Percentiles rank a stretch among this genome's conserved stretches.
Conservation (phyloP, 768 basidiomycete species). For the Naematelia encephala region DNA sequence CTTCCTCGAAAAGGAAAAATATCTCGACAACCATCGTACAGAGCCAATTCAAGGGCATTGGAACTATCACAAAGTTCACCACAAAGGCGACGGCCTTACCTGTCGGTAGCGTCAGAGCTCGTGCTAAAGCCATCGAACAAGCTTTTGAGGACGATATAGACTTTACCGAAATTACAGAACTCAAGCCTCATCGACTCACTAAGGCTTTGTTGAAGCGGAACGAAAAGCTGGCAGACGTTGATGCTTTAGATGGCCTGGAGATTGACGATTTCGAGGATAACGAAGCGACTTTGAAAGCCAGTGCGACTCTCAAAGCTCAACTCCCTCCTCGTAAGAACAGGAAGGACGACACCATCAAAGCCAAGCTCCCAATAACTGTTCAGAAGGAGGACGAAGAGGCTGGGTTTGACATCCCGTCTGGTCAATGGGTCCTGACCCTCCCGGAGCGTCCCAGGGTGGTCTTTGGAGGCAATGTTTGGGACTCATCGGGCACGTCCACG, state of each 20-base stretch:
- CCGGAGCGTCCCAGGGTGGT: neutral
- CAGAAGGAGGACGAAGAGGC: neutral
- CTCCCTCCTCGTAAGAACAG: conserved; percentile 28
- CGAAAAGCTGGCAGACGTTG: conserved; percentile 10
- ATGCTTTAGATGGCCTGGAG: conserved; percentile 29
- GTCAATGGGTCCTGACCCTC: neutral
- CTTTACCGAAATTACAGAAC: conserved; percentile 12
- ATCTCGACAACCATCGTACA: conserved; percentile 24
- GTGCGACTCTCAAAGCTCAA: conserved; percentile 43
- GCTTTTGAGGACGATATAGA: conserved; percentile 36
- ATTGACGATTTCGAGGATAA: conserved; percentile 27
- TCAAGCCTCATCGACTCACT: neutral
- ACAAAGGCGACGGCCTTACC: neutral
- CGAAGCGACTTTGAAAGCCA: conserved; percentile 47
- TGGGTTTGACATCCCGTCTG: neutral
- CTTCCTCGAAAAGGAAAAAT: conserved; percentile 3
- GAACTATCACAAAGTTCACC: conserved; percentile 34
- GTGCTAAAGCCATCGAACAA: conserved; percentile 21
- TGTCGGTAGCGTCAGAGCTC: conserved; percentile 17
- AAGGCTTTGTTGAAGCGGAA: neutral
- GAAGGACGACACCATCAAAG: neutral
- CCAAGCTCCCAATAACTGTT: neutral
- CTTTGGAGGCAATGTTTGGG: neutral
- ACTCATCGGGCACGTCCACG: neutral
- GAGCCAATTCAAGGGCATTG: conserved; percentile 30